Evolutionary conservation across 148 eudicot genomes (phyloP).

Genomic region (Rhododendron molle): DNA sequence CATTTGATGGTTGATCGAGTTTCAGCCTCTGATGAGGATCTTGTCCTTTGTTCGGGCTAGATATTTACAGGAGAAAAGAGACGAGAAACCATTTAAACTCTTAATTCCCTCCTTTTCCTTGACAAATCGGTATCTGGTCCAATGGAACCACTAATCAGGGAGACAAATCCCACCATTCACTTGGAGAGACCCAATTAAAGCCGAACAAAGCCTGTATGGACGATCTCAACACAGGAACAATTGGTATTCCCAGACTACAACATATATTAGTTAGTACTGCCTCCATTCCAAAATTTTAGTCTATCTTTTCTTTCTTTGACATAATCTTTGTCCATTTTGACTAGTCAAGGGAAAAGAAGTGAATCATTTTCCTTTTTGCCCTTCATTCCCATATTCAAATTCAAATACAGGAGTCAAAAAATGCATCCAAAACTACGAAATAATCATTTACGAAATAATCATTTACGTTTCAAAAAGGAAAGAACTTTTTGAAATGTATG

Average conservation of each 20-base stretch:
- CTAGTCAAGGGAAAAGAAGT: not conserved
- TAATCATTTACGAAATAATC: too few species aligned
- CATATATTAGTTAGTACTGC: not conserved
- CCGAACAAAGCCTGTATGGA: not conserved
- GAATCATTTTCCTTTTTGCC: not conserved
- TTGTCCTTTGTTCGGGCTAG: not conserved
- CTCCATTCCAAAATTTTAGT: not conserved
- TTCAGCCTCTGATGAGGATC: not conserved
- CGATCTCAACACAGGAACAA: not conserved
- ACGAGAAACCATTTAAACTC: not conserved
- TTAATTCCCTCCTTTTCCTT: not conserved
- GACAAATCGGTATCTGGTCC: not conserved
- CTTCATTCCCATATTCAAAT: not conserved
- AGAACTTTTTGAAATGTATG: too few species aligned
- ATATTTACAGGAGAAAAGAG: not conserved
- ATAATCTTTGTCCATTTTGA: not conserved
- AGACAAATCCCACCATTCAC: not conserved
- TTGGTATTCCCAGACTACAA: not conserved
- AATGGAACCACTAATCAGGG: not conserved
- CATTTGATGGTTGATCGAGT: not conserved
- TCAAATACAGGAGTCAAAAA: not conserved
- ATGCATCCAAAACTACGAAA: not conserved
- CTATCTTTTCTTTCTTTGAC: not conserved
- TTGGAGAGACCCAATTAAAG: not conserved
- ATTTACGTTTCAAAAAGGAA: too few species aligned